phyloP scores from a whole-genome alignment of 208 protist genomes.

The Trypanosoma lewisi region DNA sequence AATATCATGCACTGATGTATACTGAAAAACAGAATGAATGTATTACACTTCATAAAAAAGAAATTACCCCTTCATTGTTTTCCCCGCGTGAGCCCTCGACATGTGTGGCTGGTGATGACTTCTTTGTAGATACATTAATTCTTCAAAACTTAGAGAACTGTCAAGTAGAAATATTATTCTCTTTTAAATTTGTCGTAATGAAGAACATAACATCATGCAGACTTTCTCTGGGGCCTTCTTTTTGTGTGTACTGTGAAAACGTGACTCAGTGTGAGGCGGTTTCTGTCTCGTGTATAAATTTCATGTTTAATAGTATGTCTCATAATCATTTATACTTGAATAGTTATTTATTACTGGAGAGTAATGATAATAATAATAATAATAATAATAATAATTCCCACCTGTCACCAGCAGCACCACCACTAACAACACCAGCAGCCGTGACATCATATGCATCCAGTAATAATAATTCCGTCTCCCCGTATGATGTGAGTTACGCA shows the following conservation, averaged over 20 bases:
- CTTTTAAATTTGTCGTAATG: slow-evolving; percentile 62
- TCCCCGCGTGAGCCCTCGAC: too few relatives aligned
- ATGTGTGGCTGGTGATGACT: slow-evolving; percentile 19
- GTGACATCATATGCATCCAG: slow-evolving; percentile 2
- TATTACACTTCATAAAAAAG: slow-evolving; percentile 33
- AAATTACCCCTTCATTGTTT: too few relatives aligned
- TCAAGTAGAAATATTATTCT: slow-evolving; percentile 40
- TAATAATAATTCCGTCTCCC: slow-evolving; percentile 17
- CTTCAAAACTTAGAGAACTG: slow-evolving; percentile 55
- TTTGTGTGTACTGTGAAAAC: slow-evolving; percentile 40
- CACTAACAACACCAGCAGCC: too few relatives aligned
- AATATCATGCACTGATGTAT: slow-evolving; percentile 45
- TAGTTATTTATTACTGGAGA: too few relatives aligned
- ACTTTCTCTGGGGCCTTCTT: slow-evolving; percentile 59
- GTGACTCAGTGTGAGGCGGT: slow-evolving; percentile 41
- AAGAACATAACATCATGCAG: slow-evolving; percentile 42
- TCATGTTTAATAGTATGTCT: slow-evolving; percentile 29
- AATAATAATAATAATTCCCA: too few relatives aligned
- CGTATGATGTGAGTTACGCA: slow-evolving; percentile 56
- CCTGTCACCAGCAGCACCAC: too few relatives aligned
- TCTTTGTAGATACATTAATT: slow-evolving; percentile 44
- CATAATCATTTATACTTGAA: slow-evolving; percentile 27
- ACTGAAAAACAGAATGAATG: slow-evolving; percentile 23
- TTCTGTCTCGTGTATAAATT: slow-evolving; percentile 34
- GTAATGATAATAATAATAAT: too few relatives aligned